Percentiles rank a stretch among this genome's conserved stretches.
Conservation (phyloP, 306 rosid species). For the Casuarina cunninghamiana region DNA sequence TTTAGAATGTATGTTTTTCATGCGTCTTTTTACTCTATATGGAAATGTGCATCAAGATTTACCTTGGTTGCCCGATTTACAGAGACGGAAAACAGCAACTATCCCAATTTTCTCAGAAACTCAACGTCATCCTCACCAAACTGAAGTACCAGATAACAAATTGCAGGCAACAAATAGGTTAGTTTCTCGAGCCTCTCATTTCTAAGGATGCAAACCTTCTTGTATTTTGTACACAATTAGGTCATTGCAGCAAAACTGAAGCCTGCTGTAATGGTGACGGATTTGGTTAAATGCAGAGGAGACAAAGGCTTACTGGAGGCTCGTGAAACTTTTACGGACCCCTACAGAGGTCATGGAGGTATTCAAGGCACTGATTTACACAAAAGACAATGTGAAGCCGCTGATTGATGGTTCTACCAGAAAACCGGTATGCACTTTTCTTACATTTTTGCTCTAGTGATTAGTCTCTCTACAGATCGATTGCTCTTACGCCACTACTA, state of each 20-base stretch:
- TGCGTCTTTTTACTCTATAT: too few species aligned
- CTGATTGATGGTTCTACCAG: conserved; percentile 55
- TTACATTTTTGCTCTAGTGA: too few species aligned
- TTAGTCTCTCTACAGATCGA: too few species aligned
- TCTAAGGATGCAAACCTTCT: not conserved
- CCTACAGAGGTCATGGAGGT: conserved; percentile 46
- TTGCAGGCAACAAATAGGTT: conserved; percentile 50
- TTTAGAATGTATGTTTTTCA: too few species aligned
- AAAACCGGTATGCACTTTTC: conserved; percentile 15
- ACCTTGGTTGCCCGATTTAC: not conserved
- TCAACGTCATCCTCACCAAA: conserved; percentile 52
- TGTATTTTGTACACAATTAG: too few species aligned
- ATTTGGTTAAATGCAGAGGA: conserved; percentile 25
- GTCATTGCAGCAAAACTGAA: too few species aligned
- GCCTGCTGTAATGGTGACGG: not conserved
- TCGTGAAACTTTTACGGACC: conserved; percentile 32
- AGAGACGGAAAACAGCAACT: conserved; percentile 51
- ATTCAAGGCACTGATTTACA: conserved; percentile 34
- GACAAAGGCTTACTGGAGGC: conserved; percentile 3
- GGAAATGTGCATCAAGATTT: not conserved
- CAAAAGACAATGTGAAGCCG: conserved; percentile 33
- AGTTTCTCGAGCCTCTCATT: not conserved
- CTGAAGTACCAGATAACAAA: conserved; percentile 40
- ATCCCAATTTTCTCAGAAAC: conserved; percentile 58
- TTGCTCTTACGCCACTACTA: not conserved